Conservation (phyloP, 768 basidiomycete genomes). For the Russula compacta region DNA sequence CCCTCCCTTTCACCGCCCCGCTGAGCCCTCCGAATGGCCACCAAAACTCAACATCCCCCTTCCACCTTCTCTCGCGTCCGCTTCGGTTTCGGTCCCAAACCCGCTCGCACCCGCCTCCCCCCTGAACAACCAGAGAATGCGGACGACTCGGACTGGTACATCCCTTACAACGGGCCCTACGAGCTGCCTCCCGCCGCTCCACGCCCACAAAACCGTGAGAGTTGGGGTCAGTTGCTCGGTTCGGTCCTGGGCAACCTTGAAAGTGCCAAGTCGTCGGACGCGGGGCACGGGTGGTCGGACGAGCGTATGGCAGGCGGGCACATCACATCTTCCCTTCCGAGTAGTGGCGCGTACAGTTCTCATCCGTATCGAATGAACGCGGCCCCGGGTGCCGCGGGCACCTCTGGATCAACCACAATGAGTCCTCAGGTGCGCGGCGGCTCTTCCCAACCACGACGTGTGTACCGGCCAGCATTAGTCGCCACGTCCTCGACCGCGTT, state of each 20-base stretch:
- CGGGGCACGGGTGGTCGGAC: neutral
- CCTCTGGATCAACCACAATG: neutral
- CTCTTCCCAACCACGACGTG: conserved; percentile 28
- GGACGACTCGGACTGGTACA: conserved; percentile 47
- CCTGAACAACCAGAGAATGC: conserved; percentile 20
- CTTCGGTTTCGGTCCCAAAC: conserved; percentile 26
- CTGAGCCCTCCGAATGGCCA: conserved; percentile 27
- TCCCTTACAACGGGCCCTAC: conserved; percentile 56
- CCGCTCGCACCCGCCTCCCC: conserved; percentile 15
- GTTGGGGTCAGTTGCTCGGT: conserved; percentile 27
- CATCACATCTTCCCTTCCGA: conserved; percentile 22
- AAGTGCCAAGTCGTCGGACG: neutral
- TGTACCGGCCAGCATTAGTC: conserved; percentile 15
- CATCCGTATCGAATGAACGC: conserved; percentile 14
- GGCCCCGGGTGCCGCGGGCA: neutral
- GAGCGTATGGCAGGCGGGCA: neutral
- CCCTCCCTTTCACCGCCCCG: neutral
- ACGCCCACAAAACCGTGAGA: conserved; percentile 24
- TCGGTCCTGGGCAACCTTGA: conserved; percentile 22
- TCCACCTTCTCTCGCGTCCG: conserved; percentile 33
- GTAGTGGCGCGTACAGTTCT: conserved; percentile 15
- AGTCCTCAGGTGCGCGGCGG: neutral
- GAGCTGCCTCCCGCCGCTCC: conserved; percentile 27
- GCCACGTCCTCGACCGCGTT: conserved; percentile 32
- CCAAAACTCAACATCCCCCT: conserved; percentile 26